Base-by-base conservation (phyloP, 106 monocot genomes). In the Dendrobium huoshanense region DNA sequence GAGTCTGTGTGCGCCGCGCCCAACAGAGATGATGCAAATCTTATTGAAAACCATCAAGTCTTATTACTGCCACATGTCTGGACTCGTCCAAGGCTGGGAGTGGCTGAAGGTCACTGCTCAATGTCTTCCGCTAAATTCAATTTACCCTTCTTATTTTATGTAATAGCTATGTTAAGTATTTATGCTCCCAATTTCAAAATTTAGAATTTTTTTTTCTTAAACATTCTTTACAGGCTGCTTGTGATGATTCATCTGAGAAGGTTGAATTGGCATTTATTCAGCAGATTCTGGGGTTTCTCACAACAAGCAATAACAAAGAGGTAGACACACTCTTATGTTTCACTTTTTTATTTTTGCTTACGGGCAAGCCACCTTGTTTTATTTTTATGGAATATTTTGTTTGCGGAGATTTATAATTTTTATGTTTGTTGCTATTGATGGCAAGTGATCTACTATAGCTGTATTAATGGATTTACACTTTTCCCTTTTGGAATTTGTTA, bases 241-340 rank as follows among this genome's bases (percentile, higher is more conserved):
- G 49, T 15, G 76, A 76, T 49, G 76, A 47, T 49, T 48, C 76
- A 47, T 76, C 76, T 49, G 76, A 76, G 11, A 76, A 76, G 27
- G 49, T 76, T 76, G 76, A 76, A 49, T 10, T 76, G 76, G 49
- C 76, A 48, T 76, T 76, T 76, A 76, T 76, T 27, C 76, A 76
- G 76, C 48, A 76, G 22, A 76, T 76, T 9, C 13, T 76, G 2
- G 48, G 48, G 51, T 76, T 17, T 76, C 8, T 20, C 2, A 24
- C 25, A 51, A 4, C 76, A 44, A 44, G 43, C 25, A 76, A 48
- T 49, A 76, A 27, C 25, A 76, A 47, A 3, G 76, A 76, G 76
- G 76, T 76, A 49, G 15, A 49, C 25, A n/a, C 49, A 76, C 25
- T 76, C 22, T 20, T 76, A 76, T 27, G 7, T 76, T 51, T 24